Evolutionary conservation across 2,329 filamentous ascomycete genomes (phyloP), one percentile per base, ranked within the genome.

Genomic region (Xylariaceae sp.): DNA sequence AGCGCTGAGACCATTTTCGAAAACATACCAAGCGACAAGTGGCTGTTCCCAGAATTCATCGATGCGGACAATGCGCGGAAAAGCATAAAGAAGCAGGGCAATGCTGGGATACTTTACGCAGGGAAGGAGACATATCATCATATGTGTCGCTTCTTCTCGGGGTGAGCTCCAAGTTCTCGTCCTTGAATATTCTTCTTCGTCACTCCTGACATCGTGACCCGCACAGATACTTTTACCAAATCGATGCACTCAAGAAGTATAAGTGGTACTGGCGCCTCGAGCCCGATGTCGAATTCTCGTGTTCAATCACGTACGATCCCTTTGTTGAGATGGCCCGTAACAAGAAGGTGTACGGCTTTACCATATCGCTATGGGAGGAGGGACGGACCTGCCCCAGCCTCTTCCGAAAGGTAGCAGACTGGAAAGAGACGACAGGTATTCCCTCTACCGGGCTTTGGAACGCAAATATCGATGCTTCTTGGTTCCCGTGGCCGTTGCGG

Each of bases 241-340:
- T 69, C 42, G 61, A 66, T 18, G 66, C 66, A 4, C 60, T 71
- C 16, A 57, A 58, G 44, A 59, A 64, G 39, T 71, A 68, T 54
- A 67, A 65, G 45, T 71, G 67, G 67, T 71, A 71, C 52, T 71
- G 68, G 68, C 61, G 68, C 11, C 55, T 71, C 24, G 68, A 71
- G 46, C 66, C 68, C 13, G 64, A 69, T 39, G 64, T 71, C 45
- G 62, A 69, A 37, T 71, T 68, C 49, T 63, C 62, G 43, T 71
- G 68, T 55, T 57, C 64, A 34, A 64, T 71, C 32, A 70, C 67
- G 16, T 71, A 71, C 59, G 68, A 71, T 45, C 68, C 68, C 15
- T 71, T 71, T 42, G 64, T 63, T 33, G 64, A 70, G 48, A 70
- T 71, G 68, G 65, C 63, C 34, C 59, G 58, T 42, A 61, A 64